Evolutionary conservation across 2,329 filamentous ascomycete genomes (phyloP).

Genomic region (Colletotrichum eleusines): DNA sequence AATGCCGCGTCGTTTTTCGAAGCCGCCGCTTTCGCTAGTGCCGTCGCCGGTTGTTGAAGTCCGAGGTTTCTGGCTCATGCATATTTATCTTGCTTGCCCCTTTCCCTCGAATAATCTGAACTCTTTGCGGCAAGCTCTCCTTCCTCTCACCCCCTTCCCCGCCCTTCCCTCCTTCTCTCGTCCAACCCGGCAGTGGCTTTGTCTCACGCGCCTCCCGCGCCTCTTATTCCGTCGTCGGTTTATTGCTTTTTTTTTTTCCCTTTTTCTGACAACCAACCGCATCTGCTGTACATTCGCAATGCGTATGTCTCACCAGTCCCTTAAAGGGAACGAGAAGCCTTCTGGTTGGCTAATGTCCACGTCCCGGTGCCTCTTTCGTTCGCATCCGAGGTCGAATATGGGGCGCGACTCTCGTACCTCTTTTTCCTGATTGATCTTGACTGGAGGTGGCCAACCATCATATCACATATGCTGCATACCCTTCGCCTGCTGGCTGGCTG

Average conservation of each 20-base stretch:
- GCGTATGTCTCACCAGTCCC: constrained; percentile 38
- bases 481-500: not conserved
- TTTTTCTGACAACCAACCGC: constrained; percentile 36
- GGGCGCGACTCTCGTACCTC: constrained; percentile 23
- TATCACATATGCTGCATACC: constrained; percentile 32
- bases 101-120: not conserved
- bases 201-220: constrained; percentile 37
- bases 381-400: constrained; percentile 39
- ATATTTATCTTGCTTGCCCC: constrained; percentile 1
- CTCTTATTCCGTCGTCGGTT: constrained; percentile 34
- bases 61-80: constrained; percentile 4
- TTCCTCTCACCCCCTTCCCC: not conserved
- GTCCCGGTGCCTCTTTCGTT: constrained; percentile 28
- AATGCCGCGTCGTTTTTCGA: not conserved
- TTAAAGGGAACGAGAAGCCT: constrained; percentile 20
- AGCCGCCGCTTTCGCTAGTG: constrained; percentile 4
- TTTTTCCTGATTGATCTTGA: constrained; percentile 9
- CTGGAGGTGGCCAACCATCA: constrained; percentile 16
- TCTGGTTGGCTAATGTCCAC: constrained; percentile 30
- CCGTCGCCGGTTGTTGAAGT: not conserved
- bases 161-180: not conserved
- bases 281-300: constrained; percentile 22
- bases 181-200: constrained; percentile 35
- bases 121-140: constrained; percentile 23
- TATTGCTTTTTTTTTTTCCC: constrained; percentile 39